Evolutionary conservation across 2,329 filamentous ascomycete genomes (phyloP).

Genomic region (Aspergillus neoniger): DNA sequence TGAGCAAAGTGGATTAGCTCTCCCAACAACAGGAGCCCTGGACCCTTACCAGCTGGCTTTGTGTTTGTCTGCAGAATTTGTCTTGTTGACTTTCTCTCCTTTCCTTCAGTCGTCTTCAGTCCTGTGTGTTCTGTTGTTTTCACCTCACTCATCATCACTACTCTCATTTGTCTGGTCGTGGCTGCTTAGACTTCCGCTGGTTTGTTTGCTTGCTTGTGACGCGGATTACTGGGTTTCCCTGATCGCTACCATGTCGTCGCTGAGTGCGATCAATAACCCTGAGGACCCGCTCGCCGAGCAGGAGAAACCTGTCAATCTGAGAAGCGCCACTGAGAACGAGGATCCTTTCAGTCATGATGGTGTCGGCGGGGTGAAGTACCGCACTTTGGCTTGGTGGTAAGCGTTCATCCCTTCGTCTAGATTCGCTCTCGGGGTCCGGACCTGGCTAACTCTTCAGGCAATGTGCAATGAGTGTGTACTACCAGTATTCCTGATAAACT

Average conservation of each 20-base stretch:
- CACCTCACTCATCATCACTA: too few relatives aligned
- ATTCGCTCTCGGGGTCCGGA: background rate
- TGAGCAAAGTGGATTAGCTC: background rate
- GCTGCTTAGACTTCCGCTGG: too few relatives aligned
- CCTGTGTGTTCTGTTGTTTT: too few relatives aligned
- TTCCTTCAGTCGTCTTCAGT: too few relatives aligned
- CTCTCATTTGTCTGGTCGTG: too few relatives aligned
- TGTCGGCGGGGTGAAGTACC: conserved; percentile 50
- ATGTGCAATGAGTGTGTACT: conserved; percentile 36
- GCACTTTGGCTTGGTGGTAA: conserved; percentile 50
- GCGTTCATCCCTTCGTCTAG: background rate
- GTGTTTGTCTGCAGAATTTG: too few relatives aligned
- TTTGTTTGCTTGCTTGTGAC: too few relatives aligned
- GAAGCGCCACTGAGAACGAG: background rate
- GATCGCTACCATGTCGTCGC: background rate
- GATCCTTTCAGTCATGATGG: conserved; percentile 45
- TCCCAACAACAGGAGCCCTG: too few relatives aligned
- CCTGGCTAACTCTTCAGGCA: conserved; percentile 19
- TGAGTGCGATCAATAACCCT: background rate
- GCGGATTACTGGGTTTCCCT: background rate
- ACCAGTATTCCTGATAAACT: background rate
- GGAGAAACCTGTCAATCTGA: background rate
- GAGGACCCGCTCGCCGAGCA: background rate
- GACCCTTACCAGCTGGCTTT: too few relatives aligned
- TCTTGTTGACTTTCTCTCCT: too few relatives aligned